A percentile compares a stretch with the other conserved stretches of the same genome.
These are phyloP conservation scores for Leccinellum luteum DNA, from an alignment of 768 basidiomycete genomes.

Conservation along the genomic window DNA sequence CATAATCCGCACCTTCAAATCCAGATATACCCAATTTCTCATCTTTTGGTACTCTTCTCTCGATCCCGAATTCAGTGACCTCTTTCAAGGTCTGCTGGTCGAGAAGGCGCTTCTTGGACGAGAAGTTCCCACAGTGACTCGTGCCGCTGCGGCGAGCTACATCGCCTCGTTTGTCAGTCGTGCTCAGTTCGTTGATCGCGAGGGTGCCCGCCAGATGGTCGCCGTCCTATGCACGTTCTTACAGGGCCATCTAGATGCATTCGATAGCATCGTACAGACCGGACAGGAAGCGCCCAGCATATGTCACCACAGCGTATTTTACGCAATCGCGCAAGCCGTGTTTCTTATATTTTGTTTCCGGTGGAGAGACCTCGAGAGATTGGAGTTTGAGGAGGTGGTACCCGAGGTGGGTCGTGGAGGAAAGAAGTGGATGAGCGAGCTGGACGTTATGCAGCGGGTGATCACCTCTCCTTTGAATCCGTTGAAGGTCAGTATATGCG, in stretches of 20 bases:
- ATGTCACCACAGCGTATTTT: slow-evolving; percentile 71
- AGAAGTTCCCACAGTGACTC: slow-evolving; percentile 65
- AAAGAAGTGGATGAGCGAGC: slow-evolving; percentile 82
- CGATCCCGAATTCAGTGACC: slow-evolving; percentile 82
- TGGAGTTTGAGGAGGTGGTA: slow-evolving; percentile 51
- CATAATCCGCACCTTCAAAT: slow-evolving; percentile 94
- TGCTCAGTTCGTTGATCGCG: slow-evolving; percentile 79
- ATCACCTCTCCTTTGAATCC: slow-evolving; percentile 86
- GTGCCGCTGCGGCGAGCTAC: slow-evolving; percentile 92
- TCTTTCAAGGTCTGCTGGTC: slow-evolving; percentile 94
- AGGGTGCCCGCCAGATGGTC: slow-evolving; percentile 69
- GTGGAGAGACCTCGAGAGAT: slow-evolving; percentile 77
- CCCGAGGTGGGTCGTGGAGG: slow-evolving; percentile 41
- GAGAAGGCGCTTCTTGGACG: slow-evolving; percentile 76
- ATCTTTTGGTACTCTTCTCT: slow-evolving; percentile 95
- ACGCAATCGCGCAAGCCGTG: slow-evolving; percentile 87
- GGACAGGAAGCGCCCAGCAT: slow-evolving; percentile 33
- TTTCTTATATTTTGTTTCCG: slow-evolving; percentile 98
- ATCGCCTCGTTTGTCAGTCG: slow-evolving; percentile 91
- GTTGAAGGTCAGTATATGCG: slow-evolving; percentile 46
- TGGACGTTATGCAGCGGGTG: slow-evolving; percentile 75
- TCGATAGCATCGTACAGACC: slow-evolving; percentile 48
- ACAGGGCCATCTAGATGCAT: slow-evolving; percentile 69
- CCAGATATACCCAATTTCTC: slow-evolving; percentile 95
- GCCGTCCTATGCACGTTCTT: slow-evolving; percentile 86